These are phyloP conservation scores for Collybia sp. DNA, from an alignment of 768 basidiomycete species.

Conservation along the genomic window DNA sequence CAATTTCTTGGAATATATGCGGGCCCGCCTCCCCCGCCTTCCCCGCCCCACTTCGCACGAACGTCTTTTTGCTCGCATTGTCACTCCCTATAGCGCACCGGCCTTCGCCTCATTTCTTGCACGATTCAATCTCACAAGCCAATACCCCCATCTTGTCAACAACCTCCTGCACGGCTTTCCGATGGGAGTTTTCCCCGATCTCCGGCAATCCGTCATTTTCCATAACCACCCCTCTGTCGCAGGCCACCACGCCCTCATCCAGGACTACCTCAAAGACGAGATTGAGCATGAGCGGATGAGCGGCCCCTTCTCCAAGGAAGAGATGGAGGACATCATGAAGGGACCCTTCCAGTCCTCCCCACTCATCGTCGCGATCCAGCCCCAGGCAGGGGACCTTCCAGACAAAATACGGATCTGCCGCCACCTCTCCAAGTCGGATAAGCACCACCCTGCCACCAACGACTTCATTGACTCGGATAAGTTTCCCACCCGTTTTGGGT, in stretches of 20 bases:
- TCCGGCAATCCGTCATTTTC: conserved; percentile 13
- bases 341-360: conserved; percentile 25
- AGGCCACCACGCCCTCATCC: conserved; percentile 8
- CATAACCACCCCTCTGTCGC: conserved; percentile 11
- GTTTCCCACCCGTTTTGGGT: conserved; percentile 22
- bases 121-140: conserved; percentile 11
- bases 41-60: conserved; percentile 2
- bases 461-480: conserved; percentile 15
- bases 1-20: conserved; percentile 13
- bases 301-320: conserved; percentile 14
- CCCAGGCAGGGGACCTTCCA: conserved; percentile 14
- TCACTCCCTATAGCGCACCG: conserved; percentile 23
- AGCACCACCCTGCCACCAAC: conserved; percentile 12
- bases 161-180: conserved; percentile 28
- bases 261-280: conserved; percentile 15
- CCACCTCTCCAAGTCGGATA: conserved; percentile 19
- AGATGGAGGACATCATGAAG: conserved; percentile 13
- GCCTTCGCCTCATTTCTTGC: conserved; percentile 19
- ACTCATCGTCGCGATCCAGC: conserved; percentile 17
- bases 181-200: conserved; percentile 23
- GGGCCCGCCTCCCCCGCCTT: conserved; percentile 7
- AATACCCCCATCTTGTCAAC: conserved; percentile 22
- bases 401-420: conserved; percentile 20
- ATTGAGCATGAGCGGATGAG: conserved; percentile 15
- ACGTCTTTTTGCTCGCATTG: conserved; percentile 16